These are phyloP conservation scores for Verticillium isaacii DNA, from an alignment of 2,329 filamentous ascomycete species.

Conservation along the genomic window DNA sequence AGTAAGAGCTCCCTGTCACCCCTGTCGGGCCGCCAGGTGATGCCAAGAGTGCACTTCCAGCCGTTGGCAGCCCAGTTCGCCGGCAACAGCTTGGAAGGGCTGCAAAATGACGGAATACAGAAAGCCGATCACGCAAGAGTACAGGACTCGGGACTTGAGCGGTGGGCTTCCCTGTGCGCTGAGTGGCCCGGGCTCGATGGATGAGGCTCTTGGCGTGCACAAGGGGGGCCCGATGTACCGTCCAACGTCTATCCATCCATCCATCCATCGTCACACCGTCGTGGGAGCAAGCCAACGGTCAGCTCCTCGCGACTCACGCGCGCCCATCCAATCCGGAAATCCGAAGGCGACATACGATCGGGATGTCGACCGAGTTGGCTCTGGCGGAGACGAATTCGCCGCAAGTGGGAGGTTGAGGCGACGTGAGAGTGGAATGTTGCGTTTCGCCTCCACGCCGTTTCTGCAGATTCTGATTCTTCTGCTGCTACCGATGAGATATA, in stretches of 20 bases:
- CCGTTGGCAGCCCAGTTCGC: background rate
- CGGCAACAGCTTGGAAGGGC: background rate
- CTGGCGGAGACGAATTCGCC: background rate
- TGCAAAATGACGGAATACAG: background rate
- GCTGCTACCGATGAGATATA: background rate
- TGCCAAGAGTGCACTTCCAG: no score
- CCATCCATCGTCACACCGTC: background rate
- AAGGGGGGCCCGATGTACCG: background rate
- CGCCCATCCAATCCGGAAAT: no score
- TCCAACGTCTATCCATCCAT: background rate
- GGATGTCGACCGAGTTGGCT: background rate
- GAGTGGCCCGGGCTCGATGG: background rate
- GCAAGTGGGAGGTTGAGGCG: background rate
- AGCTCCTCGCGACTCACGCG: no score
- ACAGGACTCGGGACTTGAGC: background rate
- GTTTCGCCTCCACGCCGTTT: background rate
- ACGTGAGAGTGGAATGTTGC: background rate
- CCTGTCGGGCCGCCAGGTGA: no score
- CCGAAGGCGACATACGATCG: no score
- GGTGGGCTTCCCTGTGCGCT: background rate
- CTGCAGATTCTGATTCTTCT: background rate
- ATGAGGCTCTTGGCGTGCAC: background rate
- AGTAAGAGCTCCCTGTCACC: no score
- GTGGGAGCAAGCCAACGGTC: background rate
- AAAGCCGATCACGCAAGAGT: background rate